These are phyloP conservation scores for Metschnikowia lachancei DNA, from an alignment of 805 yeast genomes.

Conservation along the genomic window DNA sequence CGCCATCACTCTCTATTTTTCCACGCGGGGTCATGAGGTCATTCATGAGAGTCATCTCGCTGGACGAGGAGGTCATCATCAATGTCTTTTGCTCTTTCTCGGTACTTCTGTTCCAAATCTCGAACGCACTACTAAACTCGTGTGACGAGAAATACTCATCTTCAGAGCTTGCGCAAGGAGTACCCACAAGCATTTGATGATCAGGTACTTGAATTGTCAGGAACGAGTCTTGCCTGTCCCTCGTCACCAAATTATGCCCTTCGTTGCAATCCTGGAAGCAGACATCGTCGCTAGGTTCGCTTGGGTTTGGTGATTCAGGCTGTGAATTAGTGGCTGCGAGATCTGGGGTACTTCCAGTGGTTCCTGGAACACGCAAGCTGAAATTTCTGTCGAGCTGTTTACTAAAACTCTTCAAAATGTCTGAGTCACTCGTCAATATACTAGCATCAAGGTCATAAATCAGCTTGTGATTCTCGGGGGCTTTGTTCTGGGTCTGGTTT, in stretches of 20 bases:
- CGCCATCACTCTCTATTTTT: not conserved
- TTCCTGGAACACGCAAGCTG: constrained; percentile 12
- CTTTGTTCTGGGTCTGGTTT: not conserved
- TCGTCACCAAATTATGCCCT: not conserved
- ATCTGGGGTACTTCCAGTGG: not conserved
- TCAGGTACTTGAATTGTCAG: not conserved
- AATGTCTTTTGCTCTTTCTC: constrained; percentile 1
- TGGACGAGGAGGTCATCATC: constrained; percentile 14
- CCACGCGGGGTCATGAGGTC: constrained; percentile 2
- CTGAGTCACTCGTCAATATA: constrained; percentile 24
- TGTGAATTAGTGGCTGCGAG: not conserved
- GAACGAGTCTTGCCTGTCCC: not conserved
- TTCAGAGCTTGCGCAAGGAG: constrained; percentile 23
- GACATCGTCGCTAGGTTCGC: not conserved
- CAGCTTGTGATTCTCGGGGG: not conserved
- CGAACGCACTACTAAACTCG: constrained; percentile 24
- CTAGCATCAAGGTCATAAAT: constrained; percentile 14
- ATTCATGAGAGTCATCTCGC: constrained; percentile 18
- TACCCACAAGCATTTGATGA: not conserved
- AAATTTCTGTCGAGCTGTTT: constrained; percentile 23
- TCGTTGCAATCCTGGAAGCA: not conserved
- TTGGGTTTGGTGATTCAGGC: not conserved
- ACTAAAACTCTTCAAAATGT: constrained; percentile 29
- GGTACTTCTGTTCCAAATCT: constrained; percentile 8
- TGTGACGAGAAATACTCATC: constrained; percentile 36